phyloP scores from a whole-genome alignment of 495 filamentous ascomycete genomes.

The Halenospora varia region DNA sequence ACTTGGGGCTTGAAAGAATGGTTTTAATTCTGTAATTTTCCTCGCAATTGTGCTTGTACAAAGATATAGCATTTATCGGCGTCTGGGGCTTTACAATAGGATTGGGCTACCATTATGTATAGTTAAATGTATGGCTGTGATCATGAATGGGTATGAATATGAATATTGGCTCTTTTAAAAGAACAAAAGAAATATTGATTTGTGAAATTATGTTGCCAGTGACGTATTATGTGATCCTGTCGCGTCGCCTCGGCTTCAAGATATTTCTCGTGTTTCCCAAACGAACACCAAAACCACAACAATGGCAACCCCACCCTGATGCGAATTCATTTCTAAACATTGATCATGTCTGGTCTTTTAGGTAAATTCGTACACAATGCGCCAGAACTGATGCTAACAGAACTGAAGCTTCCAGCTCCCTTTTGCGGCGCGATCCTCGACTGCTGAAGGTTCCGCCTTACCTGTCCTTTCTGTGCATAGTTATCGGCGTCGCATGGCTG shows the following conservation, averaged over 20 bases:
- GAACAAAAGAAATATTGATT: too few species aligned
- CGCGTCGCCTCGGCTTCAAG: constrained; percentile 10
- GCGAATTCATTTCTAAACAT: not conserved
- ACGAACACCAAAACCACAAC: not conserved
- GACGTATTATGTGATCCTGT: not conserved
- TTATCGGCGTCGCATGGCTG: constrained; percentile 89
- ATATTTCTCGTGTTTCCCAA: not conserved
- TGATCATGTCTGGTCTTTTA: constrained; percentile 22
- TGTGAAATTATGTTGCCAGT: too few species aligned
- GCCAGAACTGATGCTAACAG: constrained; percentile 1
- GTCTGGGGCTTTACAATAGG: constrained; percentile 8
- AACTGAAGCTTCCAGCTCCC: constrained; percentile 39
- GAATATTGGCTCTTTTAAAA: too few species aligned
- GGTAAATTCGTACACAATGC: constrained; percentile 5
- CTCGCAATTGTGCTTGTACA: constrained; percentile 15
- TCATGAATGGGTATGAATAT: constrained; percentile 3
- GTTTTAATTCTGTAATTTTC: constrained; percentile 3
- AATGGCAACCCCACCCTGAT: not conserved
- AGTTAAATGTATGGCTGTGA: constrained; percentile 6
- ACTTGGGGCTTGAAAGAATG: constrained; percentile 41
- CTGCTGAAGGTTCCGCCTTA: constrained; percentile 73
- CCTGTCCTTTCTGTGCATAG: constrained; percentile 80
- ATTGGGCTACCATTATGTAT: not conserved
- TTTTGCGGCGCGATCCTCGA: constrained; percentile 61
- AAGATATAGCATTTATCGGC: constrained; percentile 20